Conservation (phyloP, 2,329 filamentous ascomycete species). For the Mariannaea sp. region DNA sequence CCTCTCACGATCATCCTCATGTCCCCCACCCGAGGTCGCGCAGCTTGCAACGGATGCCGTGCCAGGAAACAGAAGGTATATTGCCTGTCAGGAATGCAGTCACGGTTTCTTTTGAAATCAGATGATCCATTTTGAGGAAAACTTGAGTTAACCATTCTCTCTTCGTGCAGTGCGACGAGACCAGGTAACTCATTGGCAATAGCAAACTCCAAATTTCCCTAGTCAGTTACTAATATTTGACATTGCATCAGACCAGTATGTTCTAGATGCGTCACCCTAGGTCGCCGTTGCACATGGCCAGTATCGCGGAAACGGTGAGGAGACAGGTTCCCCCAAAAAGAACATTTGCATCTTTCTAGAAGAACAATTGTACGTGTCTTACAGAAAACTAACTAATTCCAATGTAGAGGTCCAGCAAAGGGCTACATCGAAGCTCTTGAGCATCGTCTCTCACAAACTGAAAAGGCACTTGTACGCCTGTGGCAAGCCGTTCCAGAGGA, state of each 20-base stretch:
- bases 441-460: constrained; percentile 48
- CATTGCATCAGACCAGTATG: constrained; percentile 16
- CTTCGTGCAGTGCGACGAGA: constrained; percentile 10
- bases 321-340: too few species aligned
- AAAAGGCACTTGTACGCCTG: constrained; percentile 45
- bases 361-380: background rate
- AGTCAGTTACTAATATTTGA: background rate
- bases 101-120: background rate
- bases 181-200: background rate
- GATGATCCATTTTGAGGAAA: too few species aligned
- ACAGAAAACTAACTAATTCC: background rate
- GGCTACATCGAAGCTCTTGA: constrained; percentile 52
- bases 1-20: background rate
- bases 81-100: background rate
- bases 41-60: constrained; percentile 30
- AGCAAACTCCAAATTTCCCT: too few species aligned
- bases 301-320: constrained; percentile 24
- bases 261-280: constrained; percentile 17
- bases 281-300: constrained; percentile 23
- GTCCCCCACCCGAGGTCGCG: constrained; percentile 18
- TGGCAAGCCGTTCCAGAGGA: constrained; percentile 2
- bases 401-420: constrained; percentile 49
- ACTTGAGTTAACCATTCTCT: background rate
- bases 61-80: constrained; percentile 31
- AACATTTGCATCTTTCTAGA: background rate